phyloP scores from a whole-genome alignment of 352 stramenopile genomes.

The Globisporangium paroecandrum region DNA sequence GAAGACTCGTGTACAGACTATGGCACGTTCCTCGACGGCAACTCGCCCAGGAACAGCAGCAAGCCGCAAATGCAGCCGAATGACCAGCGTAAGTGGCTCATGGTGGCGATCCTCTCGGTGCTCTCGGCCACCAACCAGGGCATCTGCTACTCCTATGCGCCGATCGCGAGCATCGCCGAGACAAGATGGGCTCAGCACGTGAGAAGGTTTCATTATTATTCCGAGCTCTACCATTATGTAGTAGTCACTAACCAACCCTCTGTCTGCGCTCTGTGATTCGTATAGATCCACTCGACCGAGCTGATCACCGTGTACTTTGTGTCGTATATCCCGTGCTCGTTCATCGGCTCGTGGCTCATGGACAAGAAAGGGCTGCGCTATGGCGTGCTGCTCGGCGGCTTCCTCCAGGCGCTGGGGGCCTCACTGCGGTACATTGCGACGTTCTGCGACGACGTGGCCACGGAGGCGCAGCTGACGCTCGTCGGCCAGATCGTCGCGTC shows the following conservation, averaged over 20 bases:
- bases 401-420: constrained; percentile 52
- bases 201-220: constrained; percentile 17
- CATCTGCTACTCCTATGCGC: constrained; percentile 78
- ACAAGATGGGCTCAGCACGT: constrained; percentile 49
- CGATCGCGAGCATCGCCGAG: constrained; percentile 65
- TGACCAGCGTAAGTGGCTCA: constrained; percentile 52
- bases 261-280: neutral
- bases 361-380: constrained; percentile 69
- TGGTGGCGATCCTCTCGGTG: constrained; percentile 62
- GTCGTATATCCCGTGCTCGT: constrained; percentile 77
- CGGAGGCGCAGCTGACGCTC: constrained; percentile 44
- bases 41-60: neutral
- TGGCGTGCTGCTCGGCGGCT: constrained; percentile 52
- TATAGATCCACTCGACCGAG: constrained; percentile 61
- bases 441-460: constrained; percentile 16
- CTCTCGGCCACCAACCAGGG: constrained; percentile 68
- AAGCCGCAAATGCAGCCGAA: neutral
- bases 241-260: neutral
- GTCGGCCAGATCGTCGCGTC: constrained; percentile 61
- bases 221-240: neutral
- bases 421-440: constrained; percentile 43
- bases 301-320: constrained; percentile 80
- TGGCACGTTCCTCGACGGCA: constrained; percentile 1
- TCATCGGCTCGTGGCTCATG: constrained; percentile 79
- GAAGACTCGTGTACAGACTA: neutral